These are phyloP conservation scores for Eimeria nieschulzi DNA, from an alignment of 169 alveolate genomes.

Conservation along the genomic window DNA sequence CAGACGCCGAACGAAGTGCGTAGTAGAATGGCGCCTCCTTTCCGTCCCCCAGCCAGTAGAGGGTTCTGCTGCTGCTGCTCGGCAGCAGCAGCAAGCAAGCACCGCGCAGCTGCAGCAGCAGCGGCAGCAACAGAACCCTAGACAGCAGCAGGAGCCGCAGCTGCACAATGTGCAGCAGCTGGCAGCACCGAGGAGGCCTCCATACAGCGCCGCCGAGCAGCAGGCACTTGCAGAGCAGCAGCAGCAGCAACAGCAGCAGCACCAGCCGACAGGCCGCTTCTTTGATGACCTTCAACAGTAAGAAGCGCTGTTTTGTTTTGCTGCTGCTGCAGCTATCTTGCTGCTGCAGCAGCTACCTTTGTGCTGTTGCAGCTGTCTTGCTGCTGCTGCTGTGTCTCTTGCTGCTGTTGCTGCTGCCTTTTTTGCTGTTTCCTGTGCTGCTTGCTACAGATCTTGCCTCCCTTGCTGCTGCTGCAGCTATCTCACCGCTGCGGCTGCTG, in stretches of 20 bases:
- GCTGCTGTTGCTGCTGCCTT: background rate
- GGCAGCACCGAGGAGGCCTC: slow-evolving; percentile 11
- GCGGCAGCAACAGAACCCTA: slow-evolving; percentile 8
- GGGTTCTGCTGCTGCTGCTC: slow-evolving; percentile 12
- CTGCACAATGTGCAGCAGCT: slow-evolving; percentile 4
- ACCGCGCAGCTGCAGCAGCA: slow-evolving; percentile 27
- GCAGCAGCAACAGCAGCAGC: slow-evolving; percentile 38
- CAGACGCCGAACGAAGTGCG: slow-evolving; percentile 13
- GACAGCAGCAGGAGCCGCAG: slow-evolving; percentile 15
- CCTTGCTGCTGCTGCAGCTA: background rate
- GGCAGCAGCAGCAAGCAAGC: slow-evolving; percentile 37
- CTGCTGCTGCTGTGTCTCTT: background rate
- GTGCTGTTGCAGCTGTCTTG: too few species aligned
- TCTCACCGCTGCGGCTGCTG: slow-evolving; percentile 24
- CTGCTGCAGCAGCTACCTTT: too few species aligned
- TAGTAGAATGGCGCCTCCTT: slow-evolving; percentile 46
- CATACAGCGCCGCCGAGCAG: too few species aligned
- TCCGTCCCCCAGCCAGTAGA: background rate
- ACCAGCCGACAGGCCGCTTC: slow-evolving; percentile 47
- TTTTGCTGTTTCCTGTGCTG: background rate
- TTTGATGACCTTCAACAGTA: slow-evolving; percentile 49
- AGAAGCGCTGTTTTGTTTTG: background rate
- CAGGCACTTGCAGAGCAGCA: background rate
- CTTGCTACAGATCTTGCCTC: background rate
- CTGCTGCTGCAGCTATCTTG: too few species aligned